Conservation (phyloP, 352 stramenopile species). For the Pythium utonaiense region DNA sequence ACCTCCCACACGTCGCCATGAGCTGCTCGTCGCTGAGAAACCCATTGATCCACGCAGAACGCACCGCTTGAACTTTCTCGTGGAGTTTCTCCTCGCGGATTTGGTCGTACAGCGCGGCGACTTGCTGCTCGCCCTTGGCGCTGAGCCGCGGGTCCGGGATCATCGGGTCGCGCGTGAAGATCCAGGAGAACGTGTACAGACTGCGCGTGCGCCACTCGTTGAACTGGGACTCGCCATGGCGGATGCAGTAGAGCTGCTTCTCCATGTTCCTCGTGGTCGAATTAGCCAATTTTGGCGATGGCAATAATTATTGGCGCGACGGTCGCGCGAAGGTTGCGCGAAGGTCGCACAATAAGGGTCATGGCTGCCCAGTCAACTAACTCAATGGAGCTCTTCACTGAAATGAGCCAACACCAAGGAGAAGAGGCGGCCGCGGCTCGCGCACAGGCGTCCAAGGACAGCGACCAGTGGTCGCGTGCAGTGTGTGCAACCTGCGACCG, state of each 20-base stretch:
- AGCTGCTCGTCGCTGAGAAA: not conserved
- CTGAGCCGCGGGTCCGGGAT: constrained; percentile 79
- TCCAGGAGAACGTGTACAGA: constrained; percentile 80
- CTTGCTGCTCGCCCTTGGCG: constrained; percentile 65
- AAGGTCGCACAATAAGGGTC: constrained; percentile 23
- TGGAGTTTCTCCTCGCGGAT: constrained; percentile 42
- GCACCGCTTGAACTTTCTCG: constrained; percentile 67
- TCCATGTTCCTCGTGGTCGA: constrained; percentile 2
- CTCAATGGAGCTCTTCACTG: constrained; percentile 1
- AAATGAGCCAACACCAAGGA: constrained; percentile 6
- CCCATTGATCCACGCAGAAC: not conserved
- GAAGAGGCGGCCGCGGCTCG: not conserved
- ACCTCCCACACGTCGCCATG: not conserved
- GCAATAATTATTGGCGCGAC: not conserved
- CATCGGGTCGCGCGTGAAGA: constrained; percentile 83
- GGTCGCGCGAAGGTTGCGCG: constrained; percentile 22
- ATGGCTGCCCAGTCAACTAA: constrained; percentile 7
- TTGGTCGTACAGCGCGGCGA: constrained; percentile 35
- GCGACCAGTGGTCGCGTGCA: constrained; percentile 43
- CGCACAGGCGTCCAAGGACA: constrained; percentile 3
- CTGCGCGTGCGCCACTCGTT: constrained; percentile 84
- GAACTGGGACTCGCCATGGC: constrained; percentile 85
- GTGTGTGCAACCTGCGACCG: constrained; percentile 60
- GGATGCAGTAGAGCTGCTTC: constrained; percentile 86
- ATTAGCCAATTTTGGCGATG: not conserved